Conservation (phyloP, 495 filamentous ascomycete species). For the Daldinia caldariorum region DNA sequence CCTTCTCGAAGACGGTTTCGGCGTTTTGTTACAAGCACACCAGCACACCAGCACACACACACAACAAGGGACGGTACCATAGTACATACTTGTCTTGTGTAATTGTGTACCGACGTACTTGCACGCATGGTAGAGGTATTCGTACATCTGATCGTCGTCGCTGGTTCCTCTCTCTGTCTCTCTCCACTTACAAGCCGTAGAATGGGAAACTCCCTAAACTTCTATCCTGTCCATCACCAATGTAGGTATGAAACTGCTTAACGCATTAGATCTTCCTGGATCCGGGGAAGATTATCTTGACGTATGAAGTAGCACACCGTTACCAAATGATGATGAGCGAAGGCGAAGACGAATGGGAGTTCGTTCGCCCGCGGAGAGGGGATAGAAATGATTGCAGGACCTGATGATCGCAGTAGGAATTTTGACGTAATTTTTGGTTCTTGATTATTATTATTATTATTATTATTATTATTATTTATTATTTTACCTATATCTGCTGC, state of each 20-base stretch:
- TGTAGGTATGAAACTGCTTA: slow-evolving; percentile 30
- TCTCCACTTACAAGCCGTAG: background rate
- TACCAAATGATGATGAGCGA: slow-evolving; percentile 44
- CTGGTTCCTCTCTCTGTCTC: background rate
- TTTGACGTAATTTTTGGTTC: slow-evolving; percentile 46
- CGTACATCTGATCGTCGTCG: slow-evolving; percentile 20
- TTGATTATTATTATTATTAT: slow-evolving; percentile 11
- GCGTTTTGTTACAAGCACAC: slow-evolving; percentile 34
- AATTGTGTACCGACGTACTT: slow-evolving; percentile 12
- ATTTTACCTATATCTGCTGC: no score
- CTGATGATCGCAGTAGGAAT: slow-evolving; percentile 43
- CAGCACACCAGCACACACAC: no score
- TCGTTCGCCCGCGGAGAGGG: slow-evolving; percentile 35
- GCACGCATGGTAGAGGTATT: background rate
- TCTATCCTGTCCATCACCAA: background rate
- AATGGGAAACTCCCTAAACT: slow-evolving; percentile 4
- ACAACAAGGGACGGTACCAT: no score
- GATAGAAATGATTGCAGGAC: slow-evolving; percentile 38
- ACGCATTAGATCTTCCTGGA: slow-evolving; percentile 36
- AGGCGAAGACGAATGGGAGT: slow-evolving; percentile 38
- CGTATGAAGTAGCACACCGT: slow-evolving; percentile 38
- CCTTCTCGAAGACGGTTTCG: slow-evolving; percentile 44
- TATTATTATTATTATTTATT: no score
- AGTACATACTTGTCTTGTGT: background rate
- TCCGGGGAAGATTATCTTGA: slow-evolving; percentile 47